A percentile compares a stretch with the other conserved stretches of the same genome.
phyloP scores from a whole-genome alignment of 176 grass and related monocot species.

The Lolium multiflorum region DNA sequence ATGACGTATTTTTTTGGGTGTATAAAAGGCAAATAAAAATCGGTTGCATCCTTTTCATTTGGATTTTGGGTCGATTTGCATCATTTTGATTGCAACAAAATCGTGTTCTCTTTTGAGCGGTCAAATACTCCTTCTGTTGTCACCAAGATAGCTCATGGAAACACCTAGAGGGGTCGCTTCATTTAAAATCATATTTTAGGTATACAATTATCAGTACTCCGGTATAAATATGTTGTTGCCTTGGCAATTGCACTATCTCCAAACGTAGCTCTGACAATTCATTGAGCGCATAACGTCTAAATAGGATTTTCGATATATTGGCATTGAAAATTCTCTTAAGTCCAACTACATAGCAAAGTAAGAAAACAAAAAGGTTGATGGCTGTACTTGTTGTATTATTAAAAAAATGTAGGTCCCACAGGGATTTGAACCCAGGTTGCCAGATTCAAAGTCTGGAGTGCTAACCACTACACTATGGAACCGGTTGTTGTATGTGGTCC shows the following conservation, averaged over 20 bases:
- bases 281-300: not conserved
- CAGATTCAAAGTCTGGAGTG: conserved; percentile 99
- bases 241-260: not conserved
- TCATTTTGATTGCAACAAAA: not conserved
- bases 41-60: not conserved
- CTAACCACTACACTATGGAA: conserved; percentile 88
- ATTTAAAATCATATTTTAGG: not conserved
- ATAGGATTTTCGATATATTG: too few species aligned
- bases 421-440: conserved; percentile 99
- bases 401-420: conserved; percentile 53
- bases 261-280: not conserved
- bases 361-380: not conserved
- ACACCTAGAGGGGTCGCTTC: not conserved
- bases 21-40: not conserved
- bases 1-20: not conserved
- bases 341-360: not conserved
- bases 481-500: not conserved
- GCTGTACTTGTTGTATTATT: not conserved
- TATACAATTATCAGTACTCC: not conserved
- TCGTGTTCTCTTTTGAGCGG: not conserved
- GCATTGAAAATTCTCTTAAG: too few species aligned
- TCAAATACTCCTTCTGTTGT: not conserved
- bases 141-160: not conserved
- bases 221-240: not conserved
- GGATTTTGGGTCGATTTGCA: not conserved